These are phyloP conservation scores for Inga oerstediana DNA, from an alignment of 306 rosid genomes.

Conservation along the genomic window DNA sequence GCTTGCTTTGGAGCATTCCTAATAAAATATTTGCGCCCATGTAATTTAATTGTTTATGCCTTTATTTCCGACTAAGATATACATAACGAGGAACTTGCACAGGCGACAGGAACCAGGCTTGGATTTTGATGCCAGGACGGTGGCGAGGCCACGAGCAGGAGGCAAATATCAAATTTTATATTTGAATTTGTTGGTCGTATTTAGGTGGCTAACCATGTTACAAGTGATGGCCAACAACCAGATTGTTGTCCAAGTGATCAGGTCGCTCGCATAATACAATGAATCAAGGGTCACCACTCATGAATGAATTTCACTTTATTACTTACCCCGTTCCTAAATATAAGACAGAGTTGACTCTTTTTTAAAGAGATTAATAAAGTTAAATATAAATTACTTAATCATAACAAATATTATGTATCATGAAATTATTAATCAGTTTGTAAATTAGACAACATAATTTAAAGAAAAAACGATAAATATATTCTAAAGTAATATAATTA, in stretches of 20 bases:
- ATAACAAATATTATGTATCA: too few relatives aligned
- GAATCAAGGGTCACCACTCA: background rate
- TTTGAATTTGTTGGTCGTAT: background rate
- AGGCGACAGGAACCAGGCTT: background rate
- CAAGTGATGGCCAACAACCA: background rate
- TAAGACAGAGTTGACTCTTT: too few relatives aligned
- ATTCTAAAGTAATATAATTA: too few relatives aligned
- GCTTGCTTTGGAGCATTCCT: background rate
- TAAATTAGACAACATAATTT: too few relatives aligned
- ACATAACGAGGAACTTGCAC: background rate
- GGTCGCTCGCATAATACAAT: background rate
- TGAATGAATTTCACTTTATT: background rate
- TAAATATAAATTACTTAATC: too few relatives aligned
- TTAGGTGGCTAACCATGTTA: background rate
- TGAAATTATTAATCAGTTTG: too few relatives aligned
- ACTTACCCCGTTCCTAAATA: accelerated
- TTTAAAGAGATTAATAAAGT: accelerated
- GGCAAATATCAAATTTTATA: background rate
- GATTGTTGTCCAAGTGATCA: background rate
- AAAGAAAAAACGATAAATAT: too few relatives aligned
- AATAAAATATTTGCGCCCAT: background rate
- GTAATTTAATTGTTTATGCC: background rate
- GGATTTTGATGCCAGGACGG: background rate
- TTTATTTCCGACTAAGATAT: too few relatives aligned
- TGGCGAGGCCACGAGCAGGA: background rate